These are phyloP conservation scores for Auriscalpium microsporum DNA, from an alignment of 768 basidiomycete genomes.

Conservation along the genomic window DNA sequence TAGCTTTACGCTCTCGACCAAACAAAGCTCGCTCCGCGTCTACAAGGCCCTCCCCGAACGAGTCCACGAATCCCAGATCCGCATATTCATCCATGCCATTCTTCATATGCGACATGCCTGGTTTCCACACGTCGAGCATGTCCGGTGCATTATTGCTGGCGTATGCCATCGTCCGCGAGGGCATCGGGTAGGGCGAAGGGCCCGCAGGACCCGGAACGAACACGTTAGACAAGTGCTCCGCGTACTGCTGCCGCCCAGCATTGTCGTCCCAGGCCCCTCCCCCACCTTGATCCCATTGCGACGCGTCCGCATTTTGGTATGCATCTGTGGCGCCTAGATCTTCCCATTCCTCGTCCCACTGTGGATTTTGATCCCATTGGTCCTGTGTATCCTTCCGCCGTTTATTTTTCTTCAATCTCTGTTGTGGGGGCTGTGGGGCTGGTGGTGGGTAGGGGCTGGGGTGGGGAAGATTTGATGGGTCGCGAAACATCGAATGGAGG, in stretches of 20 bases:
- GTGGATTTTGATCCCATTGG: neutral
- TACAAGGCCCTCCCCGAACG: conserved; percentile 8
- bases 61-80: conserved; percentile 5
- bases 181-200: conserved; percentile 9
- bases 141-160: conserved; percentile 3
- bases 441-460: no score
- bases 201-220: conserved; percentile 3
- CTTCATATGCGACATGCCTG: conserved; percentile 1
- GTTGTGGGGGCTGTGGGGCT: neutral
- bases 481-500: conserved; percentile 2
- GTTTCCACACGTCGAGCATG: conserved; percentile 2
- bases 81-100: conserved; percentile 6
- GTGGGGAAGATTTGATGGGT: no score
- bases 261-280: conserved; percentile 8
- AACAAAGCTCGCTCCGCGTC: conserved; percentile 13
- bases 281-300: conserved; percentile 5
- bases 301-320: neutral
- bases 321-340: conserved; percentile 1
- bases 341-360: neutral
- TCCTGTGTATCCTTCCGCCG: conserved; percentile 9
- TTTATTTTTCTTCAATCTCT: conserved; percentile 3
- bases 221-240: conserved; percentile 1
- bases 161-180: conserved; percentile 16
- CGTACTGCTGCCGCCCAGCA: conserved; percentile 1
- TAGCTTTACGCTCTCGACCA: conserved; percentile 14